Conservation (phyloP, 495 filamentous ascomycete species). For the Xylaria nigripes region DNA sequence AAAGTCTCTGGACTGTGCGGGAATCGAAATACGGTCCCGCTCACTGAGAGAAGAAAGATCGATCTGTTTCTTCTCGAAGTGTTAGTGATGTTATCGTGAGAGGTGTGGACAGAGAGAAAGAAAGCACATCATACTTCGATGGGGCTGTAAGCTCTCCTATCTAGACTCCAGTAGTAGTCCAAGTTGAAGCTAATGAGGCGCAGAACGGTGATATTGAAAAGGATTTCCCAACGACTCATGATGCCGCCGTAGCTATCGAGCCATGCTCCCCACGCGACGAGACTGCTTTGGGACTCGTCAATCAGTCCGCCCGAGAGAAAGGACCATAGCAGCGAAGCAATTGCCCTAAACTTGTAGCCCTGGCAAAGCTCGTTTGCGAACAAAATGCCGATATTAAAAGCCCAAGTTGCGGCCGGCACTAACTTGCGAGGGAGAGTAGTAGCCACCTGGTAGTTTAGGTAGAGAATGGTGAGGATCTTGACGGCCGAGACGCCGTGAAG, state of each 20-base stretch:
- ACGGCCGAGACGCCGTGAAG: constrained; percentile 79
- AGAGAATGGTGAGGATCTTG: constrained; percentile 75
- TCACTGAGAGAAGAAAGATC: constrained; percentile 81
- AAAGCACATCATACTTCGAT: constrained; percentile 67
- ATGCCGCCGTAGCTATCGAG: constrained; percentile 75
- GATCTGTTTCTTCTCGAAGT: constrained; percentile 92
- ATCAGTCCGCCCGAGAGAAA: constrained; percentile 22
- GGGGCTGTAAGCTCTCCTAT: constrained; percentile 54
- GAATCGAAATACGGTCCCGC: constrained; percentile 69
- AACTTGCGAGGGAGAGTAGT: constrained; percentile 57
- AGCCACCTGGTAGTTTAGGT: constrained; percentile 71
- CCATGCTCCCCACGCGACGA: constrained; percentile 52
- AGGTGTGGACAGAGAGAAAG: neutral
- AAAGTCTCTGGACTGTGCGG: constrained; percentile 63
- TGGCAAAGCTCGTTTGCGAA: constrained; percentile 82
- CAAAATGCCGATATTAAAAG: constrained; percentile 79
- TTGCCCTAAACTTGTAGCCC: constrained; percentile 63
- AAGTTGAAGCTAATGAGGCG: constrained; percentile 94
- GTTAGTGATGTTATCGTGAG: constrained; percentile 43
- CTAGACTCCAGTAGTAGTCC: constrained; percentile 89
- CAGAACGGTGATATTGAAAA: constrained; percentile 95
- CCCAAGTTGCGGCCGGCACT: constrained; percentile 74
- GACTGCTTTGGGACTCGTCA: constrained; percentile 25
- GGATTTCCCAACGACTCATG: constrained; percentile 81
- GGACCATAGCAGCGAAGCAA: constrained; percentile 47